These are phyloP conservation scores for Xylaria sp. DNA, from an alignment of 2,329 filamentous ascomycete genomes.

Conservation along the genomic window DNA sequence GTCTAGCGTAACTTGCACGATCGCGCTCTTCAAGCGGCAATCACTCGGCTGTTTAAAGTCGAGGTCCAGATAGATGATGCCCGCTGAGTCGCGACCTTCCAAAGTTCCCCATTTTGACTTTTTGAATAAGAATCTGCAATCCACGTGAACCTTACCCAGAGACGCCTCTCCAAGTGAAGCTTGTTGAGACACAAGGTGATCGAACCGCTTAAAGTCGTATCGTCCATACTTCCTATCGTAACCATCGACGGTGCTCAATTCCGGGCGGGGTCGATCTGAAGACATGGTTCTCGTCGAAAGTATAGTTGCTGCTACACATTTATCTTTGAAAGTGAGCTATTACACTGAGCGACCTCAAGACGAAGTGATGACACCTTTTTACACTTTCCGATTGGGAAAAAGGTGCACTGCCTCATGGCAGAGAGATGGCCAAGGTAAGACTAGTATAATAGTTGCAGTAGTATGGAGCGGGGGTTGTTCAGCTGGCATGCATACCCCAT, in stretches of 20 bases:
- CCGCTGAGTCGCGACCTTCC: conserved; percentile 39
- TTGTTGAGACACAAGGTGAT: conserved; percentile 36
- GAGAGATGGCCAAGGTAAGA: neutral
- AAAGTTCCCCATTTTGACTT: conserved; percentile 48
- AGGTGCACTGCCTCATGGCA: neutral
- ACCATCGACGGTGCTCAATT: conserved; percentile 36
- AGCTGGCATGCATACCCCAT: conserved; percentile 31
- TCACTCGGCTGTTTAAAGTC: conserved; percentile 43
- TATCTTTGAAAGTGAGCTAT: too few species aligned
- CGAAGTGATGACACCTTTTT: neutral
- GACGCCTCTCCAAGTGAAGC: conserved; percentile 39
- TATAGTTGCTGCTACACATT: neutral
- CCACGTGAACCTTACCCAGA: conserved; percentile 44
- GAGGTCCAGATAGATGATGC: conserved; percentile 48
- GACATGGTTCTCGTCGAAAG: conserved; percentile 13
- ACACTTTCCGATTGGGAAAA: neutral
- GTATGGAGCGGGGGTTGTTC: conserved; percentile 27
- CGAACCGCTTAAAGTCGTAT: conserved; percentile 44
- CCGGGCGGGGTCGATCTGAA: conserved; percentile 27
- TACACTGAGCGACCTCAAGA: neutral
- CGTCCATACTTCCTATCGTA: conserved; percentile 41
- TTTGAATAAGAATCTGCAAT: conserved; percentile 47
- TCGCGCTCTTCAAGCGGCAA: conserved; percentile 44
- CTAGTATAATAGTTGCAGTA: neutral
- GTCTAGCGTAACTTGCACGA: conserved; percentile 44